Base-by-base conservation (phyloP, 257 asterid species). In the Nicotiana noctiflora region DNA sequence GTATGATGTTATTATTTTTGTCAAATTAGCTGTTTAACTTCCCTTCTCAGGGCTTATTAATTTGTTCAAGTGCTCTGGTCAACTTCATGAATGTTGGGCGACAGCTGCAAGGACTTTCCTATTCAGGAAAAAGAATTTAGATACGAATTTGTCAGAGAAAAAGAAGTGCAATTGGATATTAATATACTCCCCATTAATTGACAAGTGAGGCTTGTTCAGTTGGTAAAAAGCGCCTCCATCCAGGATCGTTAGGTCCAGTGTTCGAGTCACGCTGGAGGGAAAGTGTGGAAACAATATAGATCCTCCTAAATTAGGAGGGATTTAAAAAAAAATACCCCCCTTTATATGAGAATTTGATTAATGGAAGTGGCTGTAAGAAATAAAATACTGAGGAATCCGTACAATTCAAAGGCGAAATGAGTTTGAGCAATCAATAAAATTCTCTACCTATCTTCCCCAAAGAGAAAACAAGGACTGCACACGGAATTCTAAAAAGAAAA, bases 371-470 rank as follows among this genome's bases (percentile, higher is more conserved):
- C 55, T 18, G 76, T 67, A 67, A 40, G 56, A 40, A 40, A 31
- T 68, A 68, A 68, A 68, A 40, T 68, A 44, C 49, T 17, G 32
- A 67, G 31, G 75, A 66, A 10, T 49, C 55, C 31, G 29, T 34
- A 67, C 31, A 66, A 67, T 67, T 67, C 53, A 34, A 40, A 68
- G 29, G 32, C 57, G 21, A 40, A 40, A 68, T 68, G 57, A 68
- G 77, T 68, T 68, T 40, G n/a, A 68, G 77, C 53, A 68, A 68
- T 68, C 76, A 67, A 67, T 53, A 68, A 21, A 68, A 40, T 18
- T 40, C 57, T 40, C 19, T 32, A 40, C 77, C 77, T 37, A 68
- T 40, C 56, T 68, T 68, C 32, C 57, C 29, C 57, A 5, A 34
- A 37, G 56, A 68, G 19, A n/a, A 68, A 40, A 68, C 77, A 68